Conservation (phyloP, 352 stramenopile species). For the Globisporangium acanthophoron region DNA sequence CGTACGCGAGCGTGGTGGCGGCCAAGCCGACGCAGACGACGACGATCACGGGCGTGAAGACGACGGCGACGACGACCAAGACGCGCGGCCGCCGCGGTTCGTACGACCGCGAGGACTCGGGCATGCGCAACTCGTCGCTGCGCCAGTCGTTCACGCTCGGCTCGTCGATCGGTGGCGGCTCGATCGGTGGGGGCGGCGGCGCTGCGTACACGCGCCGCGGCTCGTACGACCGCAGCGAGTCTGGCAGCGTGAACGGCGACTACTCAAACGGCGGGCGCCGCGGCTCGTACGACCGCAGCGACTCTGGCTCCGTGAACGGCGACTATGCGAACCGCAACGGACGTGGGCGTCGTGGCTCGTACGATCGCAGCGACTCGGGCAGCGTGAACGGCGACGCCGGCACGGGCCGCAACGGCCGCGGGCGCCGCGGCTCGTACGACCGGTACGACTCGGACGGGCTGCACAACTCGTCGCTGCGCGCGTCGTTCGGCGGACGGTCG, state of each 20-base stretch:
- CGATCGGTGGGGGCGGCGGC: constrained; percentile 16
- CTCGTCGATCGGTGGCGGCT: constrained; percentile 9
- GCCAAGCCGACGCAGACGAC: constrained; percentile 8
- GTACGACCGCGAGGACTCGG: constrained; percentile 33
- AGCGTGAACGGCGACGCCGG: constrained; percentile 9
- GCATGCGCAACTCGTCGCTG: constrained; percentile 16
- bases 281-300: constrained; percentile 20
- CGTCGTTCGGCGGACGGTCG: constrained; percentile 17
- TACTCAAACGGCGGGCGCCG: constrained; percentile 11
- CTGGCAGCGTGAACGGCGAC: constrained; percentile 24
- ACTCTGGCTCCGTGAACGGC: constrained; percentile 18
- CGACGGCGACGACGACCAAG: not conserved
- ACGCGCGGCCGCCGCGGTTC: constrained; percentile 49
- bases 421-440: constrained; percentile 59
- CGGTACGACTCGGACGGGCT: constrained; percentile 30
- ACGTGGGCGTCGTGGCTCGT: constrained; percentile 23
- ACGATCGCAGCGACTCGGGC: constrained; percentile 17
- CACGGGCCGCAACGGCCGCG: not conserved
- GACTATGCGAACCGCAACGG: constrained; percentile 19
- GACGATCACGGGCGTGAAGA: not conserved
- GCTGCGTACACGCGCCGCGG: constrained; percentile 37
- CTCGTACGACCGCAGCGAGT: constrained; percentile 48
- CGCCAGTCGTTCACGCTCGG: constrained; percentile 18
- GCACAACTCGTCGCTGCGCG: constrained; percentile 26
- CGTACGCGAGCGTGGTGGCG: constrained; percentile 24